These are phyloP conservation scores for Lecanoromycetidae sp. DNA, from an alignment of 2,329 filamentous ascomycete species.

Conservation along the genomic window DNA sequence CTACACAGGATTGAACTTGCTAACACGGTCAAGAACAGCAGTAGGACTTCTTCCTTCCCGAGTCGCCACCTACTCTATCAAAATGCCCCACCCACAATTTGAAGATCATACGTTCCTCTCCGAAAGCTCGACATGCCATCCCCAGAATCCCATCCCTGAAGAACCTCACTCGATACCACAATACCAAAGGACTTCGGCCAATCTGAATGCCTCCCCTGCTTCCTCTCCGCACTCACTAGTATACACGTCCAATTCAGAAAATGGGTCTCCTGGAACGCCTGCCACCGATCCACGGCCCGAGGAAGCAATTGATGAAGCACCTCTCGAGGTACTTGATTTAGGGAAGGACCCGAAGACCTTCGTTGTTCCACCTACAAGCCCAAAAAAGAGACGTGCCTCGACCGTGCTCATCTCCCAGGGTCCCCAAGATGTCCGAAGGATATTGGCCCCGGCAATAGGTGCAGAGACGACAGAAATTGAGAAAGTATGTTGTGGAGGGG, in stretches of 20 bases:
- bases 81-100: conserved; percentile 11
- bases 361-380: conserved; percentile 18
- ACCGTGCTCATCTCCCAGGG: conserved; percentile 44
- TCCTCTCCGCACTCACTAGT: conserved; percentile 25
- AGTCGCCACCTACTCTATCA: not conserved
- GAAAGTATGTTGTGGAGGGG: conserved; percentile 53
- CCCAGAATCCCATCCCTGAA: conserved; percentile 36
- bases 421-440: conserved; percentile 45
- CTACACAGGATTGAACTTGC: not conserved
- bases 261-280: conserved; percentile 31
- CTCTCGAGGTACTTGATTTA: not conserved
- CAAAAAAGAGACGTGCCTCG: conserved; percentile 32
- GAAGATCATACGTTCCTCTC: conserved; percentile 16
- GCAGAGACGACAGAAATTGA: conserved; percentile 48
- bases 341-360: not conserved
- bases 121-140: conserved; percentile 32
- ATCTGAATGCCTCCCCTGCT: conserved; percentile 21
- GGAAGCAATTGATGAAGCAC: conserved; percentile 15
- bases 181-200: conserved; percentile 27
- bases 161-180: conserved; percentile 31
- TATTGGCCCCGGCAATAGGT: conserved; percentile 42
- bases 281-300: conserved; percentile 25
- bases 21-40: not conserved
- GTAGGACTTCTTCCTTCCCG: not conserved
- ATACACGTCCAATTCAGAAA: conserved; percentile 25